Percentiles rank a stretch among this genome's conserved stretches.
Conservation (phyloP, 2,329 filamentous ascomycete species). For the Clarireedia hainanense region DNA sequence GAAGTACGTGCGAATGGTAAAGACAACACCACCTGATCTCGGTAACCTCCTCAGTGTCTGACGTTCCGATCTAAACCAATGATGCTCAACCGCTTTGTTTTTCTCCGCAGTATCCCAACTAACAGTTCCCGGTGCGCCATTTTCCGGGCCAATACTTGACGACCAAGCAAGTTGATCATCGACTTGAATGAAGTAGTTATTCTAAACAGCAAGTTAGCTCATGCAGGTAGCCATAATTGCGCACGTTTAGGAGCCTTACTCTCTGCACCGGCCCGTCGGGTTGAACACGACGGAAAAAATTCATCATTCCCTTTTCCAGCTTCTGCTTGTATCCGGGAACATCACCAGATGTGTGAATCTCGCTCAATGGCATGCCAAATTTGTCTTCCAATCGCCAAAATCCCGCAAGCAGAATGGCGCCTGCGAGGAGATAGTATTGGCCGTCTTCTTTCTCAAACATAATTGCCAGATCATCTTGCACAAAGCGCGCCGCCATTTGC, state of each 20-base stretch:
- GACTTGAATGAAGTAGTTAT: conserved; percentile 86
- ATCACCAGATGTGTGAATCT: conserved; percentile 72
- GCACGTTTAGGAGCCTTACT: conserved; percentile 20
- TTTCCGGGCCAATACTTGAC: conserved; percentile 66
- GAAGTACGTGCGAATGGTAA: conserved; percentile 56
- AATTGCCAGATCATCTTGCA: conserved; percentile 77
- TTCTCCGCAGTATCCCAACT: conserved; percentile 74
- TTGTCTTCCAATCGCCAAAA: conserved; percentile 83
- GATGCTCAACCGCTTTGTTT: conserved; percentile 62
- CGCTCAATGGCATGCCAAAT: conserved; percentile 66
- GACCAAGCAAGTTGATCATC: conserved; percentile 74
- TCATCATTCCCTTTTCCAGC: conserved; percentile 70
- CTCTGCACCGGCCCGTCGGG: conserved; percentile 53
- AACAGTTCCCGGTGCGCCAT: conserved; percentile 42
- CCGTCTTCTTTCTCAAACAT: conserved; percentile 74
- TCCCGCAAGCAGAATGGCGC: conserved; percentile 66
- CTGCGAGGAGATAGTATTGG: conserved; percentile 73
- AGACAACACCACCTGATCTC: conserved; percentile 46
- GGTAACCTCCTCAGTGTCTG: conserved; percentile 55
- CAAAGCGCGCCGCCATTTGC: conserved; percentile 60
- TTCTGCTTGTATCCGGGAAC: conserved; percentile 67
- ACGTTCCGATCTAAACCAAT: conserved; percentile 65
- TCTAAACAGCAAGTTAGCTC: conserved; percentile 37
- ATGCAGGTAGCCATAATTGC: conserved; percentile 6
- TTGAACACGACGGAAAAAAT: conserved; percentile 67